Conservation (phyloP, 1,284 basidiomycete genomes). For the Ustilago xerochloae region DNA sequence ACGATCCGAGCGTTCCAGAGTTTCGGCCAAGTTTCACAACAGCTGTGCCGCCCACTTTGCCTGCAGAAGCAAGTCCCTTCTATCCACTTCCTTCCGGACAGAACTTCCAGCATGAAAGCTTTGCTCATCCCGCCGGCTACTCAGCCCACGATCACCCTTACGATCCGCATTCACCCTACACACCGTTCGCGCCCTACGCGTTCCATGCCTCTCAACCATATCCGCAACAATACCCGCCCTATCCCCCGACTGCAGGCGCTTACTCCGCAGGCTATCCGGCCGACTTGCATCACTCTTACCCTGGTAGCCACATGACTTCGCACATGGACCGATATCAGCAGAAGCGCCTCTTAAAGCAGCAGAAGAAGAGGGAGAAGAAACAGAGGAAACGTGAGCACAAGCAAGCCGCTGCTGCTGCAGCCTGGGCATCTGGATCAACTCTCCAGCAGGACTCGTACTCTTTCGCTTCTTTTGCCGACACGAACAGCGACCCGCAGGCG, state of each 20-base stretch:
- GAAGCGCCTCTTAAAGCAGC: slow-evolving; percentile 23
- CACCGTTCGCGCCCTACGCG: not conserved
- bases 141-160: slow-evolving; percentile 13
- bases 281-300: not conserved
- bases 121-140: not conserved
- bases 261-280: slow-evolving; percentile 3
- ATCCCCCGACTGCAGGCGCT: slow-evolving; percentile 2
- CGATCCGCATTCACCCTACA: slow-evolving; percentile 18
- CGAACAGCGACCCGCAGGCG: not conserved
- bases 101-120: not conserved
- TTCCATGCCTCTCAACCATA: not conserved
- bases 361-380: slow-evolving; percentile 31
- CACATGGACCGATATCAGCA: slow-evolving; percentile 7
- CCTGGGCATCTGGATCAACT: not conserved
- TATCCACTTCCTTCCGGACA: slow-evolving; percentile 1
- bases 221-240: not conserved
- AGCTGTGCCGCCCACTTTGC: slow-evolving; percentile 8
- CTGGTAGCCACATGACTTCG: not conserved
- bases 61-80: slow-evolving; percentile 3
- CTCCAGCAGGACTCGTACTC: not conserved
- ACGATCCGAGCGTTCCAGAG: slow-evolving; percentile 29
- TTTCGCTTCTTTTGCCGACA: not conserved
- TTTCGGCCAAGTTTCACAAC: slow-evolving; percentile 9
- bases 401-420: slow-evolving; percentile 16
- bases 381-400: slow-evolving; percentile 19